Evolutionary conservation across 164 flowering plant species (phyloP).

Genomic region (Dillenia turbinata): DNA sequence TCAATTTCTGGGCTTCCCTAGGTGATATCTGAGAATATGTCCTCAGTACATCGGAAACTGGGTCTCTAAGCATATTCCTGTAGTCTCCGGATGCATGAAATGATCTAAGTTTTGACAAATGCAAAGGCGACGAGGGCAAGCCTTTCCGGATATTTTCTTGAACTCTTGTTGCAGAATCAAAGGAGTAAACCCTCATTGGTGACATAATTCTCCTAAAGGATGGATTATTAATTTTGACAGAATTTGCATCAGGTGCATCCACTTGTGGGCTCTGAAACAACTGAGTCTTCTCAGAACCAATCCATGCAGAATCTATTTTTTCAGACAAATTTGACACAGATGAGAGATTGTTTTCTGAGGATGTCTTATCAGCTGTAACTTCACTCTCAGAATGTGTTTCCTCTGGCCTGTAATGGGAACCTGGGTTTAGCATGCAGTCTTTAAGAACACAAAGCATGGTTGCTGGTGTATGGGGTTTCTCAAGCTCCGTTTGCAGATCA

Average conservation of each 20-base stretch:
- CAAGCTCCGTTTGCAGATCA: constrained; percentile 11
- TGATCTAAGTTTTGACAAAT: constrained; percentile 59
- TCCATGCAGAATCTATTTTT: constrained; percentile 91
- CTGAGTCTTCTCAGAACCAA: constrained; percentile 44
- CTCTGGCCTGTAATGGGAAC: constrained; percentile 17
- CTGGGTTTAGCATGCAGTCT: constrained; percentile 10
- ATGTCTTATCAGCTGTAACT: constrained; percentile 16
- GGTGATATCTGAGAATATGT: constrained; percentile 45
- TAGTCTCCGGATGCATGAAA: constrained; percentile 89
- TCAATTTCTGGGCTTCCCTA: constrained; percentile 45
- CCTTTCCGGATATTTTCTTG: constrained; percentile 53
- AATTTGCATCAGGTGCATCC: constrained; percentile 24
- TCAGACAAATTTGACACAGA: constrained; percentile 69
- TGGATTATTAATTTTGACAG: constrained; percentile 29
- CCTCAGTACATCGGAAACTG: constrained; percentile 42
- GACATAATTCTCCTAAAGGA: constrained; percentile 34
- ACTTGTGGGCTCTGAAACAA: constrained; percentile 9
- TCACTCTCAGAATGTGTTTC: constrained; percentile 28
- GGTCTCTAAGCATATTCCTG: constrained; percentile 66
- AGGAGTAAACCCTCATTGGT: constrained; percentile 78
- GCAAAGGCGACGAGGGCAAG: constrained; percentile 47
- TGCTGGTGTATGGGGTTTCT: constrained; percentile 12
- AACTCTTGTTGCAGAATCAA: constrained; percentile 81
- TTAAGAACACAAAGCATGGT: constrained; percentile 13
- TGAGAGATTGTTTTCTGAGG: constrained; percentile 29